Evolutionary conservation across 306 rosid species (phyloP).

Genomic region (Malus sylvestris): DNA sequence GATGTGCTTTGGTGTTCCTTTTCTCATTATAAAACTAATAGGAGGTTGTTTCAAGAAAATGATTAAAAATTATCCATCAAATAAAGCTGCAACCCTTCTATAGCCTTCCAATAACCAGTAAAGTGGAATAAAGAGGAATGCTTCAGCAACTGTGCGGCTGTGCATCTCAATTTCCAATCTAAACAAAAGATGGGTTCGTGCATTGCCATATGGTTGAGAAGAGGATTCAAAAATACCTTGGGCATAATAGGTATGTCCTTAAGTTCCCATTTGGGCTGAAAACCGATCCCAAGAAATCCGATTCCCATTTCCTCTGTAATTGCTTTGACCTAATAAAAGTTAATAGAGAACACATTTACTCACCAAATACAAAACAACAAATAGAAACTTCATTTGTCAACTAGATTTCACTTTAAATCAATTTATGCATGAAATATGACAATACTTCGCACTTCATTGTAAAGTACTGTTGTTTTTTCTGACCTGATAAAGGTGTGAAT

Average conservation of each 20-base stretch:
- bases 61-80: not conserved
- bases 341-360: not conserved
- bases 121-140: not conserved
- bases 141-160: not conserved
- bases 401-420: not conserved
- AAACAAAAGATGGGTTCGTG: not conserved
- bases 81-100: not conserved
- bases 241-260: constrained; percentile 96
- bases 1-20: not conserved
- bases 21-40: not conserved
- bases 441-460: not conserved
- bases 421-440: not conserved
- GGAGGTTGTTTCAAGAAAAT: not conserved
- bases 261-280: constrained; percentile 93
- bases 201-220: not conserved
- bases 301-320: constrained; percentile 98
- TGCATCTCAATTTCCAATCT: not conserved
- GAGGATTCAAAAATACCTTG: constrained; percentile 49
- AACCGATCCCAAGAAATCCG: constrained; percentile 96
- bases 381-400: not conserved
- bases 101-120: not conserved
- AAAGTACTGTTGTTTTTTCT: not conserved
- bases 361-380: not conserved
- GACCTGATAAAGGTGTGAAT: constrained; percentile 95
- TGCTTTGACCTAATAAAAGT: constrained; percentile 69